These are phyloP conservation scores for Magnolia sinica DNA, from an alignment of 164 flowering plant genomes.

Conservation along the genomic window DNA sequence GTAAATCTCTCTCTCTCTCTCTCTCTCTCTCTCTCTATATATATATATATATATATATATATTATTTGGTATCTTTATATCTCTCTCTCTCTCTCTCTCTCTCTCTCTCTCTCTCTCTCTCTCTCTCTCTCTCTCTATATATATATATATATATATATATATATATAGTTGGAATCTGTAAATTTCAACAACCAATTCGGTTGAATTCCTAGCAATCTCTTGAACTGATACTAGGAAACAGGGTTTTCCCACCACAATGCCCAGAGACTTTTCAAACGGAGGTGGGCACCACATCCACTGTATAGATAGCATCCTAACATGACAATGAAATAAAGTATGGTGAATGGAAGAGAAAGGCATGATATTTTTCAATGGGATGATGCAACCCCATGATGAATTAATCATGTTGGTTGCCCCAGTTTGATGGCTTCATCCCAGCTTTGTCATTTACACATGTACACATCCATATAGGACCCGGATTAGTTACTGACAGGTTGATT, in stretches of 20 bases:
- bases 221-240: constrained; percentile 10
- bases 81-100: too few species aligned
- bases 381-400: background rate
- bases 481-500: too few species aligned
- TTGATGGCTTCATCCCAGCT: background rate
- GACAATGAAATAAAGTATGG: background rate
- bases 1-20: too few species aligned
- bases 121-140: too few species aligned
- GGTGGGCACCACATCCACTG: background rate
- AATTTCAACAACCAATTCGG: background rate
- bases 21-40: too few species aligned
- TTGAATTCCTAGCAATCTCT: background rate
- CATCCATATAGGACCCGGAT: background rate
- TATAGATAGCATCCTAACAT: background rate
- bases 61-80: too few species aligned
- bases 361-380: background rate
- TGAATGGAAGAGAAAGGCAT: background rate
- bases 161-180: background rate
- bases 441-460: background rate
- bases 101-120: too few species aligned
- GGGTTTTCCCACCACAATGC: background rate
- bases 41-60: too few species aligned
- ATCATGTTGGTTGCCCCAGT: background rate
- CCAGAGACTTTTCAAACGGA: background rate
- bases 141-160: too few species aligned